Evolutionary conservation across 441 rosid genomes (phyloP), one percentile per base, ranked within the genome.

Genomic region (Viola pubescens): DNA sequence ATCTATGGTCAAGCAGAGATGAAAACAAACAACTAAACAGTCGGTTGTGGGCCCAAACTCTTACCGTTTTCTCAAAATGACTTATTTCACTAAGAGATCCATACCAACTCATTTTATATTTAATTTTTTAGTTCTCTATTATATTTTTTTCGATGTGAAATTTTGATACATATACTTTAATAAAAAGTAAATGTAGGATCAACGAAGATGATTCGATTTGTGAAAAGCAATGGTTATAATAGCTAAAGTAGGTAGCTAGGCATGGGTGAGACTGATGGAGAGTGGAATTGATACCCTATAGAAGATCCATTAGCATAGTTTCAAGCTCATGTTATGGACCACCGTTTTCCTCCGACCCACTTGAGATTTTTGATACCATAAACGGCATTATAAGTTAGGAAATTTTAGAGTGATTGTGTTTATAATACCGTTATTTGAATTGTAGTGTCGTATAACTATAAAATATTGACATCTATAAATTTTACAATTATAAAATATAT

Each of bases 181-280:
- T 37, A 48, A 9, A 13, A 61, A 34, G 1, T 51, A 8, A 50
- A 54, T 41, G 69, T 52, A 62, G 74, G 77, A 64, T 52, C 72
- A 38, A 44, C 3, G 34, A 26, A 26, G 34, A 51, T 0, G 39
- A 62, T 53, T 40, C 59, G 16, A 7, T 59, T 13, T 13, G 26
- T 54, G 69, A 69, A 51, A 38, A 11, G 13, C 41, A 40, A 4
- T 60, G 13, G 3, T 26, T 6, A 9, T 9, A 46, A 9, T 9
- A 46, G 13, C 3, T 42, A 64, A 59, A 47, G 54, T 5, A 42
- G 26, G 40, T 62, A 50, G 58, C 67, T 48, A 37, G 60, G 52
- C 43, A 55, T 12, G 54, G 47, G 34, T 6, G 2, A 19, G 52
- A 9, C 3, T 46, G 9, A 44, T 11, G 12, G 44, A n/a, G 39